Percentiles rank a stretch among this genome's conserved stretches.
These are phyloP conservation scores for Hypoxylon lienhwacheense DNA, from an alignment of 495 filamentous ascomycete genomes.

Conservation along the genomic window DNA sequence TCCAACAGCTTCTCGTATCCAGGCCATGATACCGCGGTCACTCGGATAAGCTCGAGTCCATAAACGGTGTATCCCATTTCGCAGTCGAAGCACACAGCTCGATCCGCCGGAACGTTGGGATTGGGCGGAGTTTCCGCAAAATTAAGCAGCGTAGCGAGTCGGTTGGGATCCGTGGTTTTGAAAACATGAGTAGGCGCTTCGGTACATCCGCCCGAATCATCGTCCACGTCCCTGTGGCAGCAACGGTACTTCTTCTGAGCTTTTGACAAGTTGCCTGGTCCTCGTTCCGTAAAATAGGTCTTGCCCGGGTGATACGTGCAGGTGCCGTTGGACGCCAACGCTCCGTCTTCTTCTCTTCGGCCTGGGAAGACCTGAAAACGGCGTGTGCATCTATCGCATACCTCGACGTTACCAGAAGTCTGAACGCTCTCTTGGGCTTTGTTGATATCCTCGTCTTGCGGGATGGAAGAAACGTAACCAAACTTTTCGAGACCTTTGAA, in stretches of 20 bases:
- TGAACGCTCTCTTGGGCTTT: slow-evolving; percentile 65
- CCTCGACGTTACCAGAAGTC: slow-evolving; percentile 73
- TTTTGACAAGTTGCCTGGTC: slow-evolving; percentile 45
- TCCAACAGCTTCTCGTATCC: slow-evolving; percentile 73
- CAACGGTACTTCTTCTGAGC: slow-evolving; percentile 69
- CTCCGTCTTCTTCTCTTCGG: slow-evolving; percentile 76
- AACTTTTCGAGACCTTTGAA: slow-evolving; percentile 60
- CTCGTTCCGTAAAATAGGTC: slow-evolving; percentile 53
- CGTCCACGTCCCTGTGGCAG: slow-evolving; percentile 71
- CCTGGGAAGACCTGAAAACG: slow-evolving; percentile 94
- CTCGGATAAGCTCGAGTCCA: slow-evolving; percentile 83
- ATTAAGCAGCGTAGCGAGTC: slow-evolving; percentile 74
- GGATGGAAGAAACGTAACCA: slow-evolving; percentile 72
- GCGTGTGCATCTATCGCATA: slow-evolving; percentile 80
- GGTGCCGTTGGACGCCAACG: slow-evolving; percentile 70
- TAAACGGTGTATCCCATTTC: slow-evolving; percentile 94
- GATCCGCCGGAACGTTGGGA: slow-evolving; percentile 43
- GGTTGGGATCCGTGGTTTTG: slow-evolving; percentile 73
- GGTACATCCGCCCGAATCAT: slow-evolving; percentile 68
- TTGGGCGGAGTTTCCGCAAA: slow-evolving; percentile 77
- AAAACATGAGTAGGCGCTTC: slow-evolving; percentile 76
- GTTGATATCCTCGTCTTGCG: slow-evolving; percentile 53
- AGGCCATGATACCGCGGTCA: slow-evolving; percentile 89
- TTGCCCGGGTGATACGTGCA: slow-evolving; percentile 81
- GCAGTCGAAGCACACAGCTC: slow-evolving; percentile 82